Evolutionary conservation across 2,329 filamentous ascomycete genomes (phyloP), one percentile per base, ranked within the genome.

Genomic region (Arachnopeziza araneosa): DNA sequence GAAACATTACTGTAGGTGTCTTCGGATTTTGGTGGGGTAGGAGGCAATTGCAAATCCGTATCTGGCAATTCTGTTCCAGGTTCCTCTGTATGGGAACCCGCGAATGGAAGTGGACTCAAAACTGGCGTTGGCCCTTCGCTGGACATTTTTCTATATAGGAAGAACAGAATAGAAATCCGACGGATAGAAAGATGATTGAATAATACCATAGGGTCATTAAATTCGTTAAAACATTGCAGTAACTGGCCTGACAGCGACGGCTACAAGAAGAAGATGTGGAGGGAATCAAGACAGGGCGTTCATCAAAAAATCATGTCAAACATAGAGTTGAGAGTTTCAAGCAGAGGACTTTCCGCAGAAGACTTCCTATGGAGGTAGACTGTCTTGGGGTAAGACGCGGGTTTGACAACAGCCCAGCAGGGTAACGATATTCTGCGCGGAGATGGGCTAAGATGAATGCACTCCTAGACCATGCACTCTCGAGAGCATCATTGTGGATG

Each of bases 1-100:
- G 64, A 66, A 7, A 22, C 50, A 44, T 70, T 67, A 50, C 65
- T 64, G 53, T 61, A 62, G 53, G 61, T 64, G 14, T 66, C 60
- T 55, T 68, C 63, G 1, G 70, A 69, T 58, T 71, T 67, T 48
- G 70, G 69, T 24, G 70, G 70, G 12, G 70, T 67, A 9, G 66
- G 68, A 54, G 70, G 70, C 52, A 69, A 59, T 24, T 50, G 51
- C 49, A 52, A 52, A 8, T 22, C 21, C 19, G 50, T 55, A 49
- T 55, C 54, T 23, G 32, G 54, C 22, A 54, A 17, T n/a, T 57
- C 56, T 49, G 26, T 57, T n/a, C 30, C 23, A 55, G 60, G 54
- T 23, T 62, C 57, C 32, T 59, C 58, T 32, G 53, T 52, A 3
- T 63, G 50, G 26, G 59, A 49, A 19, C 30, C 54, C 26, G 58